phyloP scores from a whole-genome alignment of 371 early-diverging fungal species.

The Mucor lusitanicus region DNA sequence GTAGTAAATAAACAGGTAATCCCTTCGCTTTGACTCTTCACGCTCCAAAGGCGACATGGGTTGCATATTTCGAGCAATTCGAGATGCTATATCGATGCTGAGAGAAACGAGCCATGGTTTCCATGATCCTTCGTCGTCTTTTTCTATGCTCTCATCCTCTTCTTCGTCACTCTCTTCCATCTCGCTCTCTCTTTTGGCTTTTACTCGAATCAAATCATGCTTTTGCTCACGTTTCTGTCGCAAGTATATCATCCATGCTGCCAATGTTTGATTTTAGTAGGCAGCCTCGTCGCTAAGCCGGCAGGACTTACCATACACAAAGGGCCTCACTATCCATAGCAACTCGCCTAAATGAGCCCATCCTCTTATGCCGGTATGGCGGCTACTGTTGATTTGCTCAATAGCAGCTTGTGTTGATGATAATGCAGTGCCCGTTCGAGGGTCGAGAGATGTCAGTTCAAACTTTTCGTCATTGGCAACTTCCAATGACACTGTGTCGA shows the following conservation, averaged over 20 bases:
- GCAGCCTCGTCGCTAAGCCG: neutral
- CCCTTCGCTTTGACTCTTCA: constrained; percentile 37
- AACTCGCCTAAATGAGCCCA: constrained; percentile 36
- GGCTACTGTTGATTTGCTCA: neutral
- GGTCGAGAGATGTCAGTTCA: constrained; percentile 33
- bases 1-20: constrained; percentile 40
- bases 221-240: neutral
- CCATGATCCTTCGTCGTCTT: constrained; percentile 31
- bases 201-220: neutral
- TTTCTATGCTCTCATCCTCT: constrained; percentile 8
- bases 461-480: constrained; percentile 26
- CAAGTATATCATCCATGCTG: constrained; percentile 12
- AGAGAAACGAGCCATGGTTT: constrained; percentile 46
- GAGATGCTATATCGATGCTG: constrained; percentile 29
- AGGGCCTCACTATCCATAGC: constrained; percentile 41
- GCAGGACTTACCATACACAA: constrained; percentile 37
- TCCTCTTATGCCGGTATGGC: constrained; percentile 6
- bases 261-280: neutral
- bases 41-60: constrained; percentile 33
- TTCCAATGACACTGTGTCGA: constrained; percentile 33
- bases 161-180: neutral
- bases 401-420: neutral
- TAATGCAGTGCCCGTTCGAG: constrained; percentile 38
- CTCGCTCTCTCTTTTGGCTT: neutral
- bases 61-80: constrained; percentile 27